Conservation (phyloP, 306 rosid genomes). For the Arachis hypogaea region DNA sequence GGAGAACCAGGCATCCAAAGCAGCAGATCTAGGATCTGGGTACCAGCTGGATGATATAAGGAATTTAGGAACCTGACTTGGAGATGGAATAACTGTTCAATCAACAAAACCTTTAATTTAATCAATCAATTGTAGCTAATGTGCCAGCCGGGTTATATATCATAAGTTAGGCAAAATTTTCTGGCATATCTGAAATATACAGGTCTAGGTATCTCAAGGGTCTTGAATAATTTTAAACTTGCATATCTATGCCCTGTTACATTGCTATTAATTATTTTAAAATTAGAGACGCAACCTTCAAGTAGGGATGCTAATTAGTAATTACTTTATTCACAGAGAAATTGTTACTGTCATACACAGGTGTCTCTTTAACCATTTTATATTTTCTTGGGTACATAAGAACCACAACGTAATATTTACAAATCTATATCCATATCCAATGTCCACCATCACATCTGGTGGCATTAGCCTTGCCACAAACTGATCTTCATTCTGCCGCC, state of each 20-base stretch:
- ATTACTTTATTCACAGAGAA: slow-evolving; percentile 6
- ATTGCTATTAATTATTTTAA: slow-evolving; percentile 9
- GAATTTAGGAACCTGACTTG: slow-evolving; percentile 40
- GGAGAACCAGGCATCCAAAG: slow-evolving; percentile 50
- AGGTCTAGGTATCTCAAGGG: slow-evolving; percentile 31
- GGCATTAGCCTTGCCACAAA: too few species aligned
- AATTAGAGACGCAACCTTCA: slow-evolving; percentile 10
- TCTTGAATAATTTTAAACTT: slow-evolving; percentile 33
- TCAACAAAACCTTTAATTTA: slow-evolving; percentile 28
- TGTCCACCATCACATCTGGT: too few species aligned
- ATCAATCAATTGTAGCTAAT: slow-evolving; percentile 21
- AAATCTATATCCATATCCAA: too few species aligned
- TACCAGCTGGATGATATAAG: slow-evolving; percentile 43
- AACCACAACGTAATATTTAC: too few species aligned
- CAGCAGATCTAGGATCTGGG: slow-evolving; percentile 45
- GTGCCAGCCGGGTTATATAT: slow-evolving; percentile 13
- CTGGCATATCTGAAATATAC: slow-evolving; percentile 35
- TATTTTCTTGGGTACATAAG: too few species aligned
- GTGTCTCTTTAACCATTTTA: too few species aligned
- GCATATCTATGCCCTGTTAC: slow-evolving; percentile 27
- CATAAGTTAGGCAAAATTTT: slow-evolving; percentile 30
- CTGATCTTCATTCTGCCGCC: too few species aligned
- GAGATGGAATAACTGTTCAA: slow-evolving; percentile 44
- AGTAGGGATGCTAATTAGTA: slow-evolving; percentile 24
- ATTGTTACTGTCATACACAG: neutral